phyloP scores from a whole-genome alignment of 1,284 basidiomycete species.

The Pterula multifida region DNA sequence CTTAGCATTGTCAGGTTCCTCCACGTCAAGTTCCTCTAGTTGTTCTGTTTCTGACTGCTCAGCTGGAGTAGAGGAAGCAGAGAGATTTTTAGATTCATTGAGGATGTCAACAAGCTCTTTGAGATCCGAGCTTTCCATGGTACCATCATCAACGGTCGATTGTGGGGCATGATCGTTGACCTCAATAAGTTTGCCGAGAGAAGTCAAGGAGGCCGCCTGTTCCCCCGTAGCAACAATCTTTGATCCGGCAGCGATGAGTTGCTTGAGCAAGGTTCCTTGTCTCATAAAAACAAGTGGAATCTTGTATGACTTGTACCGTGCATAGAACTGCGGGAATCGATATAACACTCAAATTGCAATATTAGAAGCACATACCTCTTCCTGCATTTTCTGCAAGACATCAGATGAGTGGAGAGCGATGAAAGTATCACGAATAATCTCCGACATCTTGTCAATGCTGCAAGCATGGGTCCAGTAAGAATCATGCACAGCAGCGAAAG shows the following conservation, averaged over 20 bases:
- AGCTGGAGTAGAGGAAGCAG: conserved; percentile 12
- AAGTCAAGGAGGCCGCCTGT: conserved; percentile 23
- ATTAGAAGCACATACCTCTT: conserved; percentile 34
- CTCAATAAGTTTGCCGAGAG: conserved; percentile 18
- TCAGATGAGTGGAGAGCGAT: conserved; percentile 86
- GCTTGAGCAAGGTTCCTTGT: conserved; percentile 22
- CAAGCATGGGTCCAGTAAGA: conserved; percentile 98
- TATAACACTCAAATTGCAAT: conserved; percentile 1
- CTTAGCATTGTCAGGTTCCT: conserved; percentile 14
- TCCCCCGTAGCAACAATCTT: conserved; percentile 27
- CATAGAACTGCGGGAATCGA: conserved; percentile 47
- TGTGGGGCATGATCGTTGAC: background rate
- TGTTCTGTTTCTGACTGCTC: conserved; percentile 10
- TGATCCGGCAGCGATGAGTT: conserved; percentile 28
- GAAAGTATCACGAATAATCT: conserved; percentile 86
- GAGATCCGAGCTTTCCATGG: conserved; percentile 5
- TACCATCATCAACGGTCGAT: background rate
- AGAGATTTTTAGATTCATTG: conserved; percentile 11
- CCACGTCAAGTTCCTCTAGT: conserved; percentile 9
- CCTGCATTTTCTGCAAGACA: conserved; percentile 52
- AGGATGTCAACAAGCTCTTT: conserved; percentile 11
- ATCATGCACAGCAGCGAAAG: conserved; percentile 95
- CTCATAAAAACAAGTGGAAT: conserved; percentile 53
- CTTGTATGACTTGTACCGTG: conserved; percentile 68
- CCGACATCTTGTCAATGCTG: conserved; percentile 84